These are phyloP conservation scores for Dalbergia cultrata DNA, from an alignment of 306 rosid species.

Conservation along the genomic window DNA sequence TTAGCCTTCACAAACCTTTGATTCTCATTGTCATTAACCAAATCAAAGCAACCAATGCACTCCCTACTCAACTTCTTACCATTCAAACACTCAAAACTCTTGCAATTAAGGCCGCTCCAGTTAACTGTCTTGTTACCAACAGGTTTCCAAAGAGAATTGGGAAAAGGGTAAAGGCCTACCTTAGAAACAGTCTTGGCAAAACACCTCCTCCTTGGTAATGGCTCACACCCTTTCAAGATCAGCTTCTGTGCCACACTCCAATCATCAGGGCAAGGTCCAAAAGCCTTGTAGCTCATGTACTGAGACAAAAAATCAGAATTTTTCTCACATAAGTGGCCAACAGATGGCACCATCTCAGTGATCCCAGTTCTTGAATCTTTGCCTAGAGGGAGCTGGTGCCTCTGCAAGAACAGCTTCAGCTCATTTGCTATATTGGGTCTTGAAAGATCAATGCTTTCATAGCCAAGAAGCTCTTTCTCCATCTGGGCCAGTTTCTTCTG, in stretches of 20 bases:
- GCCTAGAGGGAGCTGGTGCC: constrained; percentile 83
- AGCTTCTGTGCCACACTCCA: constrained; percentile 91
- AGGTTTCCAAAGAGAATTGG: constrained; percentile 80
- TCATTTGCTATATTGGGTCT: constrained; percentile 75
- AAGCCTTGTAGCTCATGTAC: constrained; percentile 77
- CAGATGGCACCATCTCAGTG: constrained; percentile 94
- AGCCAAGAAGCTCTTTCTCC: constrained; percentile 87
- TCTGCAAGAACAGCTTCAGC: constrained; percentile 73
- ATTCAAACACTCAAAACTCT: constrained; percentile 78
- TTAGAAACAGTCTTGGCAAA: constrained; percentile 72
- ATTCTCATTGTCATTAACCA: constrained; percentile 67
- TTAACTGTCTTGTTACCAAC: constrained; percentile 75
- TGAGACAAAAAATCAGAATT: constrained; percentile 70
- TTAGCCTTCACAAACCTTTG: constrained; percentile 68
- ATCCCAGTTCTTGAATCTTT: constrained; percentile 91
- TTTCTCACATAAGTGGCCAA: constrained; percentile 87
- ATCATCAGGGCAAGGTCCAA: constrained; percentile 86
- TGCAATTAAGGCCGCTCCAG: constrained; percentile 87
- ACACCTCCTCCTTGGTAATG: constrained; percentile 90
- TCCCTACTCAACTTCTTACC: constrained; percentile 74
- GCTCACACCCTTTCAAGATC: constrained; percentile 82
- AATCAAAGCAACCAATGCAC: constrained; percentile 79
- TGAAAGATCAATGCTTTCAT: constrained; percentile 84
- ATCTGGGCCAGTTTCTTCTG: constrained; percentile 85
- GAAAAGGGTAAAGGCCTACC: constrained; percentile 68